Evolutionary conservation across 164 flowering plant species (phyloP).

Genomic region (Aristolochia fimbriata): DNA sequence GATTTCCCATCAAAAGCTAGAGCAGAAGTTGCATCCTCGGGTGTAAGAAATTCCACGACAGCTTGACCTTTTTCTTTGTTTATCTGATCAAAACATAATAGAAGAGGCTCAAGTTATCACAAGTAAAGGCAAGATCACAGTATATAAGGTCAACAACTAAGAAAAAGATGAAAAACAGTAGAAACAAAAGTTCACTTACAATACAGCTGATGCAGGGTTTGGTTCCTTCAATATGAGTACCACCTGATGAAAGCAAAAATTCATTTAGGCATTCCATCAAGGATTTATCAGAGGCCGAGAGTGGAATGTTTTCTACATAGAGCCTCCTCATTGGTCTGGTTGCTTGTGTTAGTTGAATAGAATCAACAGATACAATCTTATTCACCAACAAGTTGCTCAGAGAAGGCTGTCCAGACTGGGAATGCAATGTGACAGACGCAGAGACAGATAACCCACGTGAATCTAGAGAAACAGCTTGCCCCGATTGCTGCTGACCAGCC

Average conservation of each 20-base stretch:
- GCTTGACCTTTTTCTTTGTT: conserved; percentile 84
- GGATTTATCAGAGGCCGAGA: conserved; percentile 67
- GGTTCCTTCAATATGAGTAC: conserved; percentile 48
- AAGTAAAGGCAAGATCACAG: neutral
- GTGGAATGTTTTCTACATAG: conserved; percentile 69
- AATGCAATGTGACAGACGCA: conserved; percentile 22
- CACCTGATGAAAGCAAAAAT: conserved; percentile 52
- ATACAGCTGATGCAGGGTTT: conserved; percentile 82
- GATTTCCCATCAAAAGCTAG: conserved; percentile 65
- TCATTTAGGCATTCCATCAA: conserved; percentile 57
- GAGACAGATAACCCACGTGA: conserved; percentile 18
- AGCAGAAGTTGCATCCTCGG: conserved; percentile 88
- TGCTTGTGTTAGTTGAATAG: conserved; percentile 82
- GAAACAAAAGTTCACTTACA: conserved; percentile 30
- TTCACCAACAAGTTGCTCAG: neutral
- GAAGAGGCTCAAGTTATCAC: neutral
- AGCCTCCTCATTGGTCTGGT: conserved; percentile 80
- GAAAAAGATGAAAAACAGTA: neutral
- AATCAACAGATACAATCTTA: conserved; percentile 36
- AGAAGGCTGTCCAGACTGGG: conserved; percentile 16
- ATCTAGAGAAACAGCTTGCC: conserved; percentile 16
- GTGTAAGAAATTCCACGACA: conserved; percentile 85
- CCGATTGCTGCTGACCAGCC: conserved; percentile 18
- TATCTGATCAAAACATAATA: conserved; percentile 30
- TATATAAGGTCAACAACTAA: neutral